Evolutionary conservation across 2,329 filamentous ascomycete genomes (phyloP).

Genomic region (Dactylonectria macrodidyma): DNA sequence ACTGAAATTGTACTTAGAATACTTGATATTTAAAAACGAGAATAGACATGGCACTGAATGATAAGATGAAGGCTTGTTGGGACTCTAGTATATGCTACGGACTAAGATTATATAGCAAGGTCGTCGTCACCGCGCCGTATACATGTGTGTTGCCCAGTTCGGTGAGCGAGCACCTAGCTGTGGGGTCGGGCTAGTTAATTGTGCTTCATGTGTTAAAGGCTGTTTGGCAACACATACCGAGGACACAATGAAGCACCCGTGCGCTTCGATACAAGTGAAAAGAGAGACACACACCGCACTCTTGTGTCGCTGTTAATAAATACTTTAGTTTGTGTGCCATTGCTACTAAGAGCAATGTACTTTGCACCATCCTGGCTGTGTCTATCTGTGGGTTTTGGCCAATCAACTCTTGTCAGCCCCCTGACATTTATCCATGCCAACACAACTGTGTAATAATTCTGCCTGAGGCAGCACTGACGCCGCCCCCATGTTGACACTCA

Average conservation of each 20-base stretch:
- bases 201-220: not conserved
- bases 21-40: not conserved
- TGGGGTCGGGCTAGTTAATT: not conserved
- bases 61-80: not conserved
- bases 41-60: not conserved
- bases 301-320: not conserved
- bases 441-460: not conserved
- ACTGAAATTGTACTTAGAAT: not conserved
- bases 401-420: not conserved
- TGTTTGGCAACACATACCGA: not conserved
- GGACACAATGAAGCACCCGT: not conserved
- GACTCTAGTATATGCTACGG: not conserved
- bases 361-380: not conserved
- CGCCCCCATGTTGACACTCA: not conserved
- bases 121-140: not conserved
- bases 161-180: not conserved
- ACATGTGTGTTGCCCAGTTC: not conserved
- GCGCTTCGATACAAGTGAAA: too few species aligned
- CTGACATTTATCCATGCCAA: not conserved
- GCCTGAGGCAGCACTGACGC: not conserved
- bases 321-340: not conserved
- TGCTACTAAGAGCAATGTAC: not conserved
- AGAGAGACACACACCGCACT: not conserved
- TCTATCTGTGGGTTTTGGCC: not conserved
- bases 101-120: not conserved